These are phyloP conservation scores for Lasiosphaeria miniovina DNA, from an alignment of 495 filamentous ascomycete genomes.

Conservation along the genomic window DNA sequence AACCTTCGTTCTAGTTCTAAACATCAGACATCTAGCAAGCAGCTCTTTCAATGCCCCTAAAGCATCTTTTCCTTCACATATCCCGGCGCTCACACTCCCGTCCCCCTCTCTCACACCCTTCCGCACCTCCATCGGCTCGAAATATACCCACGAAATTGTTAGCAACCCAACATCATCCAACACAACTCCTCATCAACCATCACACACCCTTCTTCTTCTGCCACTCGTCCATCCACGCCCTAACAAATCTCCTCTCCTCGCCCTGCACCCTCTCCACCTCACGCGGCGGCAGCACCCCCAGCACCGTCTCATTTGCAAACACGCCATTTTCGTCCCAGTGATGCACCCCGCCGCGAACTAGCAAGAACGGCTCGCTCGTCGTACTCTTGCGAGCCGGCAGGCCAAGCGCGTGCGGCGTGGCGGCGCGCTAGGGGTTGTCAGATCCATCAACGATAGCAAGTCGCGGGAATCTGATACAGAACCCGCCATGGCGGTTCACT, in stretches of 20 bases:
- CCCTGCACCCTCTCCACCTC: slow-evolving; percentile 55
- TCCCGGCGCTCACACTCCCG: too few species aligned
- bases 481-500: slow-evolving; percentile 71
- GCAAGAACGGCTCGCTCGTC: slow-evolving; percentile 55
- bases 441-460: slow-evolving; percentile 67
- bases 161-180: too few species aligned
- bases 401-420: slow-evolving; percentile 57
- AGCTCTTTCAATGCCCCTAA: too few species aligned
- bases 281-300: slow-evolving; percentile 50
- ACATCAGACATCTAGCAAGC: too few species aligned
- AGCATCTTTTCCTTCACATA: too few species aligned
- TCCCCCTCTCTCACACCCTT: too few species aligned
- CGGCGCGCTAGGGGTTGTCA: slow-evolving; percentile 66
- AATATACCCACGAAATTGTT: too few species aligned
- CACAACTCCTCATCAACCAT: too few species aligned
- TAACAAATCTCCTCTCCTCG: slow-evolving; percentile 56
- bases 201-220: too few species aligned
- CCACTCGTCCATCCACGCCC: slow-evolving; percentile 64
- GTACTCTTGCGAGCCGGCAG: slow-evolving; percentile 50
- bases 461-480: slow-evolving; percentile 57
- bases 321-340: slow-evolving; percentile 73
- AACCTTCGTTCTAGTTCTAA: too few species aligned
- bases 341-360: slow-evolving; percentile 63
- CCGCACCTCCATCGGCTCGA: too few species aligned
- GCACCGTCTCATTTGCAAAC: slow-evolving; percentile 55